phyloP scores from a whole-genome alignment of 2,329 filamentous ascomycete genomes.

The Aspergillus quadrilineatus region DNA sequence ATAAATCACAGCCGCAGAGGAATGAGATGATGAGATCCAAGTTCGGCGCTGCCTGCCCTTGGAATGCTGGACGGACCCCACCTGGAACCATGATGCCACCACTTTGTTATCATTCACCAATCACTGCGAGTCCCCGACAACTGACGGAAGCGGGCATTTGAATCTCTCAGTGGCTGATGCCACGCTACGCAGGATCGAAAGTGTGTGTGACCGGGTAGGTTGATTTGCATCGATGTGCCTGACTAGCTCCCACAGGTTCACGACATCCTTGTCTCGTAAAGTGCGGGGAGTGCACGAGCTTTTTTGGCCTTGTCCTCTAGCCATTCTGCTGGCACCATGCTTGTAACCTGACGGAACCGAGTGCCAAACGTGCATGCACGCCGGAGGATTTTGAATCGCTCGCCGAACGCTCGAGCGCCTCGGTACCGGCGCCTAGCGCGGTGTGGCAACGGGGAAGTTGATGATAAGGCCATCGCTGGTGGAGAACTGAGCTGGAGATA shows the following conservation, averaged over 20 bases:
- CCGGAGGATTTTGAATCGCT: slow-evolving; percentile 2
- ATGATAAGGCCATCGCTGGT: slow-evolving; percentile 41
- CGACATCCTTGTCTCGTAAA: slow-evolving; percentile 11
- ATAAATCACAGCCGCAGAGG: background rate
- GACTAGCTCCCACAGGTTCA: slow-evolving; percentile 17
- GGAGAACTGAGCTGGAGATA: slow-evolving; percentile 24
- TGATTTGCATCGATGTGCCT: slow-evolving; percentile 16
- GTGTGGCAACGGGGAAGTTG: slow-evolving; percentile 19
- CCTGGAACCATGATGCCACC: slow-evolving; percentile 4
- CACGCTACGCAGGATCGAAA: slow-evolving; percentile 10
- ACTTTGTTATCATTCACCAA: slow-evolving; percentile 11
- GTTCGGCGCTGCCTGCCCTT: background rate
- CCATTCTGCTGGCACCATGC: background rate
- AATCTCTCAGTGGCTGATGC: slow-evolving; percentile 15
- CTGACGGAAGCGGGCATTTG: slow-evolving; percentile 2
- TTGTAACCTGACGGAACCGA: background rate
- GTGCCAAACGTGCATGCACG: slow-evolving; percentile 10
- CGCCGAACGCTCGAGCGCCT: slow-evolving; percentile 4
- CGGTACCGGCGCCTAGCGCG: slow-evolving; percentile 31
- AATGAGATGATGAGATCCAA: background rate
- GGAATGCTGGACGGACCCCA: slow-evolving; percentile 6
- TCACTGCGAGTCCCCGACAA: background rate
- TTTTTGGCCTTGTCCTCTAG: background rate
- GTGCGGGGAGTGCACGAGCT: slow-evolving; percentile 14
- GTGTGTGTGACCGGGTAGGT: slow-evolving; percentile 8